Base-by-base conservation (phyloP, 1,139 yeast genomes). In the Schwanniomyces etchellsii region DNA sequence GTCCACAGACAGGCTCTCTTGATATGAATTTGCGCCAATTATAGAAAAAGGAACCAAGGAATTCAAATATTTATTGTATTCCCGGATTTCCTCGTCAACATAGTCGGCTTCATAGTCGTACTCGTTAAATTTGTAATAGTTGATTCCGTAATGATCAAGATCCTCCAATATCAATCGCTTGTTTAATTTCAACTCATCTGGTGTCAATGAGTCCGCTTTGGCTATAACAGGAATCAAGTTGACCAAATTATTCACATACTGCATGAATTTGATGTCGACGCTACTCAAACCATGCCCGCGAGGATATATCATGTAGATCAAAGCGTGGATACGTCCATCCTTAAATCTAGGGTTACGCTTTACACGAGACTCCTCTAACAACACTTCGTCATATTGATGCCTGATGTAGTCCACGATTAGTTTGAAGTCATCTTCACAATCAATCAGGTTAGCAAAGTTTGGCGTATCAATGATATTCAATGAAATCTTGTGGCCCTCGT, bases 371-470 rank as follows among this genome's bases (percentile, higher is more conserved):
- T 68, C 74, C 38, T 68, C 74, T 48, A 66, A 61, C 44, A 68
- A 62, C 16, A 65, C 71, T 43, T 64, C 71, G 47, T 68, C 74
- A 47, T 61, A 67, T 37, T 68, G 71, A 38, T 64, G 68, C 57
- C 72, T 64, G 44, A 68, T 64, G 37, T 66, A 68, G 42, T 67
- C 73, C 29, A 67, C 73, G 29, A 68, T 55, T 28, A 65, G 57
- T 42, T 63, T 64, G 42, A 64, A 64, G 39, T 64, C 70, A 24
- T 63, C 68, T 34, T 56, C 63, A 53, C 76, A 46, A 47, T 65
- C 57, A 40, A 81, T 63, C 43, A 66, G 74, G 45, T 81, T 85
- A 37, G 93, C 94, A 60, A 81, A 85, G 23, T 86, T 86, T 3
- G 91, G 91, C 1, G 91, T 81, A 41, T 67, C 74, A 34, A 67